Percentiles rank a stretch among this genome's conserved stretches.
These are phyloP conservation scores for Rhodotorula taiwanensis DNA, from an alignment of 768 basidiomycete genomes.

Conservation along the genomic window DNA sequence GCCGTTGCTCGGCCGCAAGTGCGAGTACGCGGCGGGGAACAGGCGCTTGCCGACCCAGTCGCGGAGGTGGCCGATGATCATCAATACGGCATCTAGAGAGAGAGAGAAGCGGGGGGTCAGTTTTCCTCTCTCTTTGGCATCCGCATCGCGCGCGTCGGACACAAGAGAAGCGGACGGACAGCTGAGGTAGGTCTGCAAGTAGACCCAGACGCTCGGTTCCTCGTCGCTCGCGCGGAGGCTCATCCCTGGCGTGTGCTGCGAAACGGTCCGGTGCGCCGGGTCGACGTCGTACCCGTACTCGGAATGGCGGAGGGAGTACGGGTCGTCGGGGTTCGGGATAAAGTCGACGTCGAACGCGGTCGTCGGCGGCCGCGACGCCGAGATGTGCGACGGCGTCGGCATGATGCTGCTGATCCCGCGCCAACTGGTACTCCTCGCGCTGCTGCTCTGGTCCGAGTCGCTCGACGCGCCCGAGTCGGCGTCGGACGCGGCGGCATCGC, in stretches of 20 bases:
- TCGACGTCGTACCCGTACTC: slow-evolving; percentile 36
- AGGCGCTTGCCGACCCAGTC: slow-evolving; percentile 92
- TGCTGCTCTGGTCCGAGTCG: slow-evolving; percentile 1
- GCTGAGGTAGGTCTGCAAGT: slow-evolving; percentile 78
- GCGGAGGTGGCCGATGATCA: slow-evolving; percentile 81
- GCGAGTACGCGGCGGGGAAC: slow-evolving; percentile 60
- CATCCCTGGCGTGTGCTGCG: slow-evolving; percentile 43
- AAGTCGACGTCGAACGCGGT: slow-evolving; percentile 34
- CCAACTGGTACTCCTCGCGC: too few relatives aligned
- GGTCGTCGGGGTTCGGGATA: slow-evolving; percentile 19
- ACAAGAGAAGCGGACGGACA: slow-evolving; percentile 35
- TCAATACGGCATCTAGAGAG: slow-evolving; percentile 82
- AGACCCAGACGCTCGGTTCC: slow-evolving; percentile 87
- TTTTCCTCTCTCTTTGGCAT: not conserved
- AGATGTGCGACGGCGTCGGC: slow-evolving; percentile 30
- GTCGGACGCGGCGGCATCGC: slow-evolving; percentile 14
- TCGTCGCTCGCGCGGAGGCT: slow-evolving; percentile 51
- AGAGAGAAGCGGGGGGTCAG: not conserved
- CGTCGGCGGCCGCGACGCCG: slow-evolving; percentile 25
- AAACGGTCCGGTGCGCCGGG: slow-evolving; percentile 30
- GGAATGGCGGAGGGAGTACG: slow-evolving; percentile 29
- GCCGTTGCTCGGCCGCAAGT: slow-evolving; percentile 77
- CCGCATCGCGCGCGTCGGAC: not conserved
- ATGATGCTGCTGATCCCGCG: slow-evolving; percentile 26
- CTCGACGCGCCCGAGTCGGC: not conserved